phyloP scores from a whole-genome alignment of 805 yeast species.

The Limtongozyma cylindracea region DNA sequence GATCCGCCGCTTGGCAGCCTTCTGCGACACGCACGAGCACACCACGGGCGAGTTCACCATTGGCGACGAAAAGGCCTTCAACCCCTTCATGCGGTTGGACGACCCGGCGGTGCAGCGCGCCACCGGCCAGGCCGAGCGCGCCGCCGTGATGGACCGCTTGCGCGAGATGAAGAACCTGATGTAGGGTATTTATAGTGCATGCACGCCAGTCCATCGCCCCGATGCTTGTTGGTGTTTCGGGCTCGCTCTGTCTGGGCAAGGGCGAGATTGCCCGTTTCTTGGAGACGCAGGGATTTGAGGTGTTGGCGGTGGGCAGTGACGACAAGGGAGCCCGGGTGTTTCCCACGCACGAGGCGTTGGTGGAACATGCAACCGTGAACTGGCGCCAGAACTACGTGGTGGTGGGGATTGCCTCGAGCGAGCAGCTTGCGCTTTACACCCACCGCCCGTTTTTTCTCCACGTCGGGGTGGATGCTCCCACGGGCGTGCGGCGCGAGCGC shows the following conservation, averaged over 20 bases:
- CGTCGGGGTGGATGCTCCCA: slow-evolving; percentile 52
- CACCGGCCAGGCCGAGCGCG: slow-evolving; percentile 22
- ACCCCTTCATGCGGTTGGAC: slow-evolving; percentile 69
- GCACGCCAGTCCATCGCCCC: neutral
- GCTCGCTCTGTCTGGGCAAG: slow-evolving; percentile 42
- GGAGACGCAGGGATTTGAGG: slow-evolving; percentile 22
- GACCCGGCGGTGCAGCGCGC: slow-evolving; percentile 38
- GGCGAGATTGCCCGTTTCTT: slow-evolving; percentile 35
- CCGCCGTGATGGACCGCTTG: slow-evolving; percentile 43
- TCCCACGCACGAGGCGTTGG: slow-evolving; percentile 14
- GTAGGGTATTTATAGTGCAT: no score
- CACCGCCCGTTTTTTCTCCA: slow-evolving; percentile 74
- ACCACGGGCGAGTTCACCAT: slow-evolving; percentile 80
- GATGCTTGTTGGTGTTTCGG: slow-evolving; percentile 61
- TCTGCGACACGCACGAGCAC: slow-evolving; percentile 25
- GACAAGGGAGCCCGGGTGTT: slow-evolving; percentile 7
- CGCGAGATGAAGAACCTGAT: slow-evolving; percentile 47
- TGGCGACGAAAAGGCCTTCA: slow-evolving; percentile 54
- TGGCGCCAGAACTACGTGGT: slow-evolving; percentile 45
- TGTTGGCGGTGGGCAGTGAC: slow-evolving; percentile 2
- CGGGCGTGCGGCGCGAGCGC: slow-evolving; percentile 17
- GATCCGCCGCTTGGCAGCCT: slow-evolving; percentile 25
- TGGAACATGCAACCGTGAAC: slow-evolving; percentile 34
- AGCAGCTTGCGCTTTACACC: slow-evolving; percentile 17
- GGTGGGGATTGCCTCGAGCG: slow-evolving; percentile 17